phyloP scores from a whole-genome alignment of 192 early-diverging fungal species.

The Gigaspora rosea region DNA sequence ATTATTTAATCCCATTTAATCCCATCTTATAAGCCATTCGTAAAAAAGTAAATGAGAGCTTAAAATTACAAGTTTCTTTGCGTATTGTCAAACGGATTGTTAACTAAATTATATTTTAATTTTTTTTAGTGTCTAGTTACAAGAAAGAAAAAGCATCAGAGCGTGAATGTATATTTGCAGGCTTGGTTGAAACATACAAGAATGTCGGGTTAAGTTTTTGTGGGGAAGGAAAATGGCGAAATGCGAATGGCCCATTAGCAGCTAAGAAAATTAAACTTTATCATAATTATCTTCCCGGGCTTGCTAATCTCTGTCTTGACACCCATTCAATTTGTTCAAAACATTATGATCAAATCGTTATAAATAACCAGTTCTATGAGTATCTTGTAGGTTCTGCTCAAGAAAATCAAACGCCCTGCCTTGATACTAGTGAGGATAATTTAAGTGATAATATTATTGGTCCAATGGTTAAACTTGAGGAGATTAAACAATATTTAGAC shows the following conservation, averaged over 20 bases:
- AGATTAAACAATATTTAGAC: background rate
- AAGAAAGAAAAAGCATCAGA: background rate
- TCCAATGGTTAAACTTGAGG: too few species aligned
- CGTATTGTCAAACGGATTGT: background rate
- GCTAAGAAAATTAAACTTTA: background rate
- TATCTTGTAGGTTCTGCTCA: background rate
- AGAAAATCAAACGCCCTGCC: background rate
- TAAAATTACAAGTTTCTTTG: background rate
- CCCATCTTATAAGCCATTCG: background rate
- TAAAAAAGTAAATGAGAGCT: background rate
- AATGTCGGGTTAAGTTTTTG: too few species aligned
- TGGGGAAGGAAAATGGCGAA: background rate
- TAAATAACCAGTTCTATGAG: slow-evolving; percentile 9
- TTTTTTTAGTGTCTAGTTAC: background rate
- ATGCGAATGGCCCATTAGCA: background rate
- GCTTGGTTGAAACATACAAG: background rate
- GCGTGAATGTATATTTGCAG: background rate
- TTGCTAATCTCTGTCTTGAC: slow-evolving; percentile 2
- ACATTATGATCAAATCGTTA: background rate
- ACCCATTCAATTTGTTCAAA: background rate
- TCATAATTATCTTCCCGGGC: background rate
- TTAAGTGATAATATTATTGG: too few species aligned
- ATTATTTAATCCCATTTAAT: slow-evolving; percentile 3
- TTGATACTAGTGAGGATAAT: too few species aligned
- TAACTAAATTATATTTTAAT: background rate